Conservation (phyloP, 139 green algal genomes). For the Chara braunii region DNA sequence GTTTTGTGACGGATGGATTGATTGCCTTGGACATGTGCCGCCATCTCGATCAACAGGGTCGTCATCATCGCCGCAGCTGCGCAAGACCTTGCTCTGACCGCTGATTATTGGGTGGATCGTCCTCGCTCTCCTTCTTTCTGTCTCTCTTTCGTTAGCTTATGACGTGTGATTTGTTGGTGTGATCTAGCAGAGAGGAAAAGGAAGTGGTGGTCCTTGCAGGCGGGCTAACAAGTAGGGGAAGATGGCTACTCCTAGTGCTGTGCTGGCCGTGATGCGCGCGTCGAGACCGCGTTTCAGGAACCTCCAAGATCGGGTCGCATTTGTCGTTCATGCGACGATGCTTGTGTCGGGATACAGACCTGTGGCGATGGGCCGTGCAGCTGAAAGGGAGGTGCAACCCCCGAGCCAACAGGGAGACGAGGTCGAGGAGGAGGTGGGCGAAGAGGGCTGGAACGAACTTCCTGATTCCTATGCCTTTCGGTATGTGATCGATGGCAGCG, state of each 20-base stretch:
- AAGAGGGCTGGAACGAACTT: not conserved
- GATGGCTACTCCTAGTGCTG: not conserved
- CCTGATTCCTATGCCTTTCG: constrained; percentile 6
- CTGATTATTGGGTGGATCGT: not conserved
- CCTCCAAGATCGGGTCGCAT: constrained; percentile 7
- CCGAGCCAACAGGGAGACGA: not conserved
- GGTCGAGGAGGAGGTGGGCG: constrained; percentile 1
- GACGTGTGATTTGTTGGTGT: too few relatives aligned
- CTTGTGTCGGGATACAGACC: constrained; percentile 9
- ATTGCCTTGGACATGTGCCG: not conserved
- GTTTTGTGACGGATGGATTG: not conserved
- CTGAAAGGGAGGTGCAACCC: not conserved
- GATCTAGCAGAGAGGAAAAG: not conserved
- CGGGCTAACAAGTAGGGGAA: not conserved
- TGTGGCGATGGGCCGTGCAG: not conserved
- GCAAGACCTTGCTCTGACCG: not conserved
- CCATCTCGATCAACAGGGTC: not conserved
- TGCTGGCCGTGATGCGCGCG: not conserved
- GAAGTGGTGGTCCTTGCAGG: not conserved
- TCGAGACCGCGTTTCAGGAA: not conserved
- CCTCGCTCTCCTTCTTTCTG: too few relatives aligned
- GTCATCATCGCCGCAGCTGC: not conserved
- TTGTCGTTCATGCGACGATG: not conserved
- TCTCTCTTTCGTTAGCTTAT: too few relatives aligned
- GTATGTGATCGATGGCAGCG: constrained; percentile 3